A percentile compares a stretch with the other conserved stretches of the same genome.
These are phyloP conservation scores for Albugo laibachii DNA, from an alignment of 352 stramenopile species.

Conservation along the genomic window DNA sequence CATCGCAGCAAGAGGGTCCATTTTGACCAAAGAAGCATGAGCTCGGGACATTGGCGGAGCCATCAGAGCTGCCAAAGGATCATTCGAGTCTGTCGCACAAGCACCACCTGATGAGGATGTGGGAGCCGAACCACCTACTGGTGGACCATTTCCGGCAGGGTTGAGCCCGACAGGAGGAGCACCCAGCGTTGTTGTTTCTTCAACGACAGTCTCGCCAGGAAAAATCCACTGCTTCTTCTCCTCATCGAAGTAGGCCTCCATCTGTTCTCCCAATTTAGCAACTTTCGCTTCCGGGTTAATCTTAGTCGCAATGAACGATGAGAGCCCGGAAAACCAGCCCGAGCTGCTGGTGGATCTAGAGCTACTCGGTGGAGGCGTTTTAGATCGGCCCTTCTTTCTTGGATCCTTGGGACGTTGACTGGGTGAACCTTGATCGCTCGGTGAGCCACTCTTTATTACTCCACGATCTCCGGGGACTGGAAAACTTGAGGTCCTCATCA, in stretches of 20 bases:
- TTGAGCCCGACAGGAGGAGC: conserved; percentile 46
- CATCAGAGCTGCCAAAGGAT: conserved; percentile 68
- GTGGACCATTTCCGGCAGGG: conserved; percentile 15
- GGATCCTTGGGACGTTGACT: conserved; percentile 10
- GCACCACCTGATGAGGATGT: conserved; percentile 28
- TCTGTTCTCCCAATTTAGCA: conserved; percentile 48
- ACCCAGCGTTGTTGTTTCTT: conserved; percentile 38
- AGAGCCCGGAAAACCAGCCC: conserved; percentile 21
- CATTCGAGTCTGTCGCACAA: conserved; percentile 9
- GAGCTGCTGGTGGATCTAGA: conserved; percentile 30
- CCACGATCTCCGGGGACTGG: too few relatives aligned
- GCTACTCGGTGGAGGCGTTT: conserved; percentile 58
- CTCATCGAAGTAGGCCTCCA: conserved; percentile 70
- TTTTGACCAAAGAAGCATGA: conserved; percentile 45
- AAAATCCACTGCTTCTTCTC: conserved; percentile 77
- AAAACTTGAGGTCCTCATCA: too few relatives aligned
- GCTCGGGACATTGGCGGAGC: conserved; percentile 39
- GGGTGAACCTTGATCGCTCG: neutral
- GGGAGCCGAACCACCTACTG: conserved; percentile 27
- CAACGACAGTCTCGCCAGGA: conserved; percentile 36
- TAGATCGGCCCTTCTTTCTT: conserved; percentile 44
- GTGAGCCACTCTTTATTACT: too few relatives aligned
- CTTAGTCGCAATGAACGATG: conserved; percentile 36
- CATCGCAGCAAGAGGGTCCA: conserved; percentile 67
- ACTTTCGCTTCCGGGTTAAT: conserved; percentile 75